Percentiles rank a stretch among this genome's conserved stretches.
These are phyloP conservation scores for Mucor sp. DNA, from an alignment of 371 early-diverging fungal genomes.

Conservation along the genomic window DNA sequence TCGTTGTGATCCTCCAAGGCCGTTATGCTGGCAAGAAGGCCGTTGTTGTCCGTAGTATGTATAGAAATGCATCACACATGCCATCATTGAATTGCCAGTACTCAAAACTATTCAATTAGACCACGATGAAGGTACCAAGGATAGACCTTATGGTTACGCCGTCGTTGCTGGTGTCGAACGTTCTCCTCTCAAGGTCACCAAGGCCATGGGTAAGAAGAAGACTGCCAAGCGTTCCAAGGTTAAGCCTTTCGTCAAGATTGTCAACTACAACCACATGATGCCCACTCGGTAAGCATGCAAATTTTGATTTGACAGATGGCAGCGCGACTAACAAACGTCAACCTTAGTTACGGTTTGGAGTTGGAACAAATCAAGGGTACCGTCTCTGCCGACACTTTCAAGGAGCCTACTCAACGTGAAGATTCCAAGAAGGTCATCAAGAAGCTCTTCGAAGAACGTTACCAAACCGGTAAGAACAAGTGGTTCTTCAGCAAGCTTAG, in stretches of 20 bases:
- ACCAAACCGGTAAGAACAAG: conserved; percentile 98
- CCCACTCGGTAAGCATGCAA: conserved; percentile 80
- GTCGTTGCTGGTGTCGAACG: conserved; percentile 96
- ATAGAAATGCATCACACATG: background rate
- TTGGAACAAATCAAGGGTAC: conserved; percentile 86
- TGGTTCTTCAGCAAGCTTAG: conserved; percentile 99
- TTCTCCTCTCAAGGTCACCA: conserved; percentile 95
- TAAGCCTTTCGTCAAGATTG: conserved; percentile 97
- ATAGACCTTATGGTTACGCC: conserved; percentile 96
- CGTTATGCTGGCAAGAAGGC: conserved; percentile 99
- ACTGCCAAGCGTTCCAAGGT: conserved; percentile 94
- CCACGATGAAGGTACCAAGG: conserved; percentile 88
- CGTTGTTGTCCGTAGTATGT: conserved; percentile 89
- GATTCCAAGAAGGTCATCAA: conserved; percentile 91
- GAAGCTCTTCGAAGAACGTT: conserved; percentile 93
- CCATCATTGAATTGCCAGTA: background rate
- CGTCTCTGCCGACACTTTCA: conserved; percentile 85
- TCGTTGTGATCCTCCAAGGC: conserved; percentile 95
- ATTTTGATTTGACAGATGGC: background rate
- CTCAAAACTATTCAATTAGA: conserved; percentile 10
- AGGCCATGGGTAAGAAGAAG: conserved; percentile 91
- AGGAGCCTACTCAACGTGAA: conserved; percentile 91
- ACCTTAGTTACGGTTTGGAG: conserved; percentile 74
- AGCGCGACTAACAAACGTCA: background rate
- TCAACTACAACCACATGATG: conserved; percentile 99